A percentile compares a stretch with the other conserved stretches of the same genome.
phyloP scores from a whole-genome alignment of 2,329 filamentous ascomycete species.

The Pseudopyrenochaeta lycopersici region DNA sequence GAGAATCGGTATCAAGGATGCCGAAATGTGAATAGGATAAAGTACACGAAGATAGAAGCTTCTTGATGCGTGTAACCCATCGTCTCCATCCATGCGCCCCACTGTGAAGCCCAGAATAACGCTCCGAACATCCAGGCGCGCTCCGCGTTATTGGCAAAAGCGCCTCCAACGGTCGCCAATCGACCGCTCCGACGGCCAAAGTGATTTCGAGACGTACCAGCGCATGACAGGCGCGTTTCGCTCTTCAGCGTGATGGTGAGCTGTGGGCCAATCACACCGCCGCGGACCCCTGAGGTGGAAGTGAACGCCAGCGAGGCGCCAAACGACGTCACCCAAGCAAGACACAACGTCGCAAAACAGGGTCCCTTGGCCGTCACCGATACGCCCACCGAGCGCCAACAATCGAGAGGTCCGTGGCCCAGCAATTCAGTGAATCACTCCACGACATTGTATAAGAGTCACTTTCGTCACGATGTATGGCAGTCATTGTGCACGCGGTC shows the following conservation, averaged over 20 bases:
- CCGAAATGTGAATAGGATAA: too few relatives aligned
- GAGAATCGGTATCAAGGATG: too few relatives aligned
- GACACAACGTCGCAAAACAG: conserved; percentile 28
- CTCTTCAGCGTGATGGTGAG: neutral
- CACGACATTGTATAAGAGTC: conserved; percentile 12
- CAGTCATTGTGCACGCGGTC: neutral
- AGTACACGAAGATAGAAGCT: too few relatives aligned
- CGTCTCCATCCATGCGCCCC: neutral
- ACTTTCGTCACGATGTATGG: conserved; percentile 5
- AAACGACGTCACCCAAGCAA: conserved; percentile 40
- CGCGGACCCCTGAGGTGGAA: neutral
- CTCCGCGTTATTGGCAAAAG: neutral
- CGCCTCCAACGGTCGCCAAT: neutral
- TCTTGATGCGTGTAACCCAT: too few relatives aligned
- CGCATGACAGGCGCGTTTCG: neutral
- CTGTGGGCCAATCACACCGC: neutral
- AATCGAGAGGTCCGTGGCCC: conserved; percentile 2
- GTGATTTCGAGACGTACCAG: neutral
- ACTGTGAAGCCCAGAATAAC: neutral
- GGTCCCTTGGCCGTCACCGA: conserved; percentile 20
- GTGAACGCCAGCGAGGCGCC: neutral
- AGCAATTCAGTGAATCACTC: neutral
- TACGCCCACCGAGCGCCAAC: conserved; percentile 24
- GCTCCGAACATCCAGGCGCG: neutral
- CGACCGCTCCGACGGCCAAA: neutral